Evolutionary conservation across 1,139 yeast genomes (phyloP), one percentile per base, ranked within the genome.

Genomic region (Candida gigantensis): DNA sequence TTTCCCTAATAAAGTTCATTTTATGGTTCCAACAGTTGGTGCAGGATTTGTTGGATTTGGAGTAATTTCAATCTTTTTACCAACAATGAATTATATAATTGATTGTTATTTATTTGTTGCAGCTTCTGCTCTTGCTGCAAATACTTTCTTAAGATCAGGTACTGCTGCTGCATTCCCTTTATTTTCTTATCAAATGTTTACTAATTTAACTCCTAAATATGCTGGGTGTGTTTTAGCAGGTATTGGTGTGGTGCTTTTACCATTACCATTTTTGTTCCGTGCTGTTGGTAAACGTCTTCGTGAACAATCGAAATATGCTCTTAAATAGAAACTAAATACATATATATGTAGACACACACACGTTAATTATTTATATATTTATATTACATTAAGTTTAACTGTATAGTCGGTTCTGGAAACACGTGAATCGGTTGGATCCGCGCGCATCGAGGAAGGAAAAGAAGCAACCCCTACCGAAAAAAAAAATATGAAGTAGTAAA

Each of bases 111-210:
- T 85, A 44, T 57, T 79, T 42, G 80, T 83, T 53, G 95, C 96
- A 3, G 96, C 96, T 11, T 84, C 95, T 15, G 96, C 96, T 2
- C 68, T 89, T 48, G 96, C 96, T 5, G 96, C 84, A 8, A 87
- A 87, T 57, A 81, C 96, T 0, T 80, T 89, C 52, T 56, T 82
- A 46, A 75, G 89, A 68, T 79, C 87, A 2, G 61, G 69, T 14
- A 72, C 73, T 53, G 79, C 77, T 29, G 79, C 75, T 32, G 72
- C 66, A 3, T 67, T 74, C 57, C 74, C 79, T 25, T 68, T 74
- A 41, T 65, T 65, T 51, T 76, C 81, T 4, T 63, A 69, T 19
- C 82, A 73, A 55, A 81, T 89, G 96, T 87, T 88, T 60, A 60
- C 68, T 14, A 74, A 73, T 45, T 74, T 89, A 79, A 83, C 88